Evolutionary conservation across 495 filamentous ascomycete genomes (phyloP).

Genomic region (Penicillium nucicola): DNA sequence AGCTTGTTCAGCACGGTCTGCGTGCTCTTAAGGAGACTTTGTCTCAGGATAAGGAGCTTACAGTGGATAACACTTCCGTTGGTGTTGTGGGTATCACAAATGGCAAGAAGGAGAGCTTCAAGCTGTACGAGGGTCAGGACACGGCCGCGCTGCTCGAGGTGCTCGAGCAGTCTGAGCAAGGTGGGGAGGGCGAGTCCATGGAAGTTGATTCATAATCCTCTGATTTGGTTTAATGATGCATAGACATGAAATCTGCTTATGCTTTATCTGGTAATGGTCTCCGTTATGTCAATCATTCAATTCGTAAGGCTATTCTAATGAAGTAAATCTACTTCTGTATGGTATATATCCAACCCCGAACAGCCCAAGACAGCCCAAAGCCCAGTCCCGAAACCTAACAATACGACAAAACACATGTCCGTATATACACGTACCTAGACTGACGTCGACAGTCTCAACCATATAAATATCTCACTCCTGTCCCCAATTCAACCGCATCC

Average conservation of each 20-base stretch:
- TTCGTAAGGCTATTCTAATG: conserved; percentile 5
- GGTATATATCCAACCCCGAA: background rate
- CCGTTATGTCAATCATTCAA: conserved; percentile 6
- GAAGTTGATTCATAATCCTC: conserved; percentile 71
- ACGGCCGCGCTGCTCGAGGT: conserved; percentile 64
- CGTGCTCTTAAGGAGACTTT: conserved; percentile 91
- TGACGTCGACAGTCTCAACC: background rate
- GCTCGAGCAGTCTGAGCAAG: conserved; percentile 69
- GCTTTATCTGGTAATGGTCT: conserved; percentile 13
- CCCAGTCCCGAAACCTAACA: too few relatives aligned
- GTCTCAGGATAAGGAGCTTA: conserved; percentile 95
- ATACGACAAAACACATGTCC: too few relatives aligned
- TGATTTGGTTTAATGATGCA: conserved; percentile 25
- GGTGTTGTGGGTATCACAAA: conserved; percentile 69
- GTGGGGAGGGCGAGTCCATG: conserved; percentile 67
- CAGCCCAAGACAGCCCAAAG: background rate
- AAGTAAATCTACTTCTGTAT: background rate
- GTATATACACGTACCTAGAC: too few relatives aligned
- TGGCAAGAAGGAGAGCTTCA: conserved; percentile 72
- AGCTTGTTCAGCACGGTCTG: conserved; percentile 86
- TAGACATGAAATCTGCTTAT: conserved; percentile 39
- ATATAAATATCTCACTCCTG: conserved; percentile 46
- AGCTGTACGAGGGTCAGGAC: conserved; percentile 86
- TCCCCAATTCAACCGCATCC: conserved; percentile 80
- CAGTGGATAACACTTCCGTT: conserved; percentile 91